Conservation (phyloP, 192 early-diverging fungal species). For the Podila epigama region DNA sequence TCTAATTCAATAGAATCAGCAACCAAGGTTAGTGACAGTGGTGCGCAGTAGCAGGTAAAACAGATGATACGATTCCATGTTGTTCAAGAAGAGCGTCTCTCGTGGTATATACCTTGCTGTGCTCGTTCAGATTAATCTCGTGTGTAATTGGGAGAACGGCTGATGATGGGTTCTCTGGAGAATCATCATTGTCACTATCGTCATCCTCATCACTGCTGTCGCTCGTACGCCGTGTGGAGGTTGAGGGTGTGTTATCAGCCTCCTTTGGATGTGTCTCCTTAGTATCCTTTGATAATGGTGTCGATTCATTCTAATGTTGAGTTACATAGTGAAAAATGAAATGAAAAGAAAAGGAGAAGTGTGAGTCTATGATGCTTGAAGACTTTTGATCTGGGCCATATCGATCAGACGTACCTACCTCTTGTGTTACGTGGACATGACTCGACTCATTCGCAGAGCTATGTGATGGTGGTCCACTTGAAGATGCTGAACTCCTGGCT, state of each 20-base stretch:
- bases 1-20: too few relatives aligned
- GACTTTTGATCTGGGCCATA: too few relatives aligned
- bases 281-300: background rate
- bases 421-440: too few relatives aligned
- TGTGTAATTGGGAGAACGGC: slow-evolving; percentile 69
- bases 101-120: slow-evolving; percentile 58
- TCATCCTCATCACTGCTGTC: slow-evolving; percentile 42
- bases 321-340: too few relatives aligned
- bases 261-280: background rate
- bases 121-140: slow-evolving; percentile 71
- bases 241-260: too few relatives aligned
- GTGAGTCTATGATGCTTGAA: too few relatives aligned
- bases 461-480: background rate
- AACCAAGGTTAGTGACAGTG: too few relatives aligned
- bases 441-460: background rate
- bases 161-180: slow-evolving; percentile 22
- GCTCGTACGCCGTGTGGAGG: background rate
- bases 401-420: too few relatives aligned
- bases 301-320: background rate
- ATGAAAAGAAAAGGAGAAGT: too few relatives aligned
- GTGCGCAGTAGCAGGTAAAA: background rate
- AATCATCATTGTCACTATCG: slow-evolving; percentile 49
- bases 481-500: slow-evolving; percentile 8
- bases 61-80: background rate
- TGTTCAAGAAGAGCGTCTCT: background rate